A percentile compares a stretch with the other conserved stretches of the same genome.
These are phyloP conservation scores for Suillus fuscotomentosus DNA, from an alignment of 768 basidiomycete species.

Conservation along the genomic window DNA sequence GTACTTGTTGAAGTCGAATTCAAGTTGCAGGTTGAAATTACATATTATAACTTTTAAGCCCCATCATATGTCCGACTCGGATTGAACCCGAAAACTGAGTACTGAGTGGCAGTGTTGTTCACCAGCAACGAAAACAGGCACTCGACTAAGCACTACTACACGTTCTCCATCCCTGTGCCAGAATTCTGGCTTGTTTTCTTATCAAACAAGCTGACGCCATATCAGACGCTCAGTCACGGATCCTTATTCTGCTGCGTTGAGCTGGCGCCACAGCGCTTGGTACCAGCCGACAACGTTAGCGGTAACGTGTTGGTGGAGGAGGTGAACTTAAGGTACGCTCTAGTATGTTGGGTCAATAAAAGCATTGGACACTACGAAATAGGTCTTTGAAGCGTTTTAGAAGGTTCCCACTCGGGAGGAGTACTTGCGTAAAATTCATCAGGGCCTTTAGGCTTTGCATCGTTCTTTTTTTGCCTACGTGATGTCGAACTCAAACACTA, in stretches of 20 bases:
- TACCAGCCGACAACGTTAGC: slow-evolving; percentile 1
- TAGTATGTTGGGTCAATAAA: neutral
- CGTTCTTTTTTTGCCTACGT: slow-evolving; percentile 5
- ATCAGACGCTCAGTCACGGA: neutral
- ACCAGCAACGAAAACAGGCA: slow-evolving; percentile 1
- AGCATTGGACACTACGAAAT: neutral
- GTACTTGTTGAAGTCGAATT: too few relatives aligned
- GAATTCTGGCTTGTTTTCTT: neutral
- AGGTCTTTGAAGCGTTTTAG: neutral
- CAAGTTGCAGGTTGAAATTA: neutral
- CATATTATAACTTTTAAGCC: neutral
- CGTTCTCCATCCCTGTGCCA: neutral
- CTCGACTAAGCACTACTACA: neutral
- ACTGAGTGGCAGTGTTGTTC: neutral
- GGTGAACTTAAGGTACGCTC: neutral
- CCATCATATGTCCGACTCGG: neutral
- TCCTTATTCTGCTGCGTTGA: neutral
- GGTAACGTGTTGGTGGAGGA: neutral
- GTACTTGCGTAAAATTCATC: slow-evolving; percentile 2
- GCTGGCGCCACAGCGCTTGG: neutral
- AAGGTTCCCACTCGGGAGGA: neutral
- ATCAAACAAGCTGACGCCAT: neutral
- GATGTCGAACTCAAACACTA: slow-evolving; percentile 17
- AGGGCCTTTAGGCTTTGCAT: neutral
- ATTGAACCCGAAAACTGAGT: neutral